These are phyloP conservation scores for Fusarium verrucosum DNA, from an alignment of 2,329 filamentous ascomycete genomes.

Conservation along the genomic window DNA sequence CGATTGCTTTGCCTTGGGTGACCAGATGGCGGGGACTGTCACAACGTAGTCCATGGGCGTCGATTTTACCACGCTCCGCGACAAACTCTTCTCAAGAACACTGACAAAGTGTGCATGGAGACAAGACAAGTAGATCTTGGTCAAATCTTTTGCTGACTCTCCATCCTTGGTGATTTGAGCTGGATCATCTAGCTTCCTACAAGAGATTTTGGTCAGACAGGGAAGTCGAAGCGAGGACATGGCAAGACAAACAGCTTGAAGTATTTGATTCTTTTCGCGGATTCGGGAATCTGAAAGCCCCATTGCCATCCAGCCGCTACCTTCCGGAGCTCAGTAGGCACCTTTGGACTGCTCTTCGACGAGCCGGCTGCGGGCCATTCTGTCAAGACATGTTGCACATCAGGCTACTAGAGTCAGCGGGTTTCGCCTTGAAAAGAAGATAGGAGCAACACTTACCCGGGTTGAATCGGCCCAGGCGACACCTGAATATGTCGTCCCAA, in stretches of 20 bases:
- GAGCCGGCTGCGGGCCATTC: constrained; percentile 54
- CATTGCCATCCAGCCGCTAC: constrained; percentile 55
- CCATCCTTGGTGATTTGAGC: constrained; percentile 44
- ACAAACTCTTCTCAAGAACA: constrained; percentile 55
- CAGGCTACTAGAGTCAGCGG: constrained; percentile 47
- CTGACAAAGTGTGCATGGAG: constrained; percentile 60
- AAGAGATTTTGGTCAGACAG: constrained; percentile 22
- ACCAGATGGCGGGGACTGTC: constrained; percentile 69
- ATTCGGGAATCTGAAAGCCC: constrained; percentile 59
- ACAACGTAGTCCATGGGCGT: constrained; percentile 63
- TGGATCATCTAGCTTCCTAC: constrained; percentile 51
- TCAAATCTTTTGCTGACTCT: constrained; percentile 50
- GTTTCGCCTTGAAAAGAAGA: background rate
- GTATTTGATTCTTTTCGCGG: constrained; percentile 52
- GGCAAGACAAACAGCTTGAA: constrained; percentile 59
- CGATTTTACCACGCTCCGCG: constrained; percentile 52
- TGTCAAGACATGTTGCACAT: constrained; percentile 54
- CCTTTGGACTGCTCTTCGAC: constrained; percentile 53
- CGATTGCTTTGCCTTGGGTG: constrained; percentile 61
- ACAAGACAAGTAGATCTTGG: constrained; percentile 56
- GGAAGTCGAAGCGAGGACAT: background rate
- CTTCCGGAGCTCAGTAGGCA: constrained; percentile 60
- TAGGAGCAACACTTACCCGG: constrained; percentile 44
- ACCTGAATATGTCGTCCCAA: constrained; percentile 66
- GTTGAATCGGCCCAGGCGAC: constrained; percentile 61